Percentiles rank a stretch among this genome's conserved stretches.
These are phyloP conservation scores for Podochytrium sp. DNA, from an alignment of 192 early-diverging fungal genomes.

Conservation along the genomic window DNA sequence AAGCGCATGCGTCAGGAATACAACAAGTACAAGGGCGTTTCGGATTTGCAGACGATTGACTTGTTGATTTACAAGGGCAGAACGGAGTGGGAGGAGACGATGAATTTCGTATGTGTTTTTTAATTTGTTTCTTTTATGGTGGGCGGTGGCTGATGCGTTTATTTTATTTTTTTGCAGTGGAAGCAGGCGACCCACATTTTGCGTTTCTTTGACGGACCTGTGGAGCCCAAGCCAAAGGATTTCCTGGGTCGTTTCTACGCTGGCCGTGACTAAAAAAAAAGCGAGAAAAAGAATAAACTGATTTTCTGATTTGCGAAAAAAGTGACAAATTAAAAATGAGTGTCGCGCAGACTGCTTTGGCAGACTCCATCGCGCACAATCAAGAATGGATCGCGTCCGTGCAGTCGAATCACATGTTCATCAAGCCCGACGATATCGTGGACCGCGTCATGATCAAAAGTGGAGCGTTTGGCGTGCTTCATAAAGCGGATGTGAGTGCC, in stretches of 20 bases:
- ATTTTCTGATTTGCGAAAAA: neutral
- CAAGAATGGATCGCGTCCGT: neutral
- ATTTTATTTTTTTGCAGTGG: conserved; percentile 21
- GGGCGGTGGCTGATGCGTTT: neutral
- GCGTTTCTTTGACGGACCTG: conserved; percentile 77
- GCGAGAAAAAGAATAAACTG: neutral
- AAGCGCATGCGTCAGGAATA: conserved; percentile 87
- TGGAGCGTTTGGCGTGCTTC: conserved; percentile 22
- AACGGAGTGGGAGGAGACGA: conserved; percentile 85
- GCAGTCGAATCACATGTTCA: conserved; percentile 21
- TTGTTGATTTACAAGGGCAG: conserved; percentile 84
- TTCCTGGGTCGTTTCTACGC: conserved; percentile 37
- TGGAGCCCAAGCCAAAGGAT: conserved; percentile 55
- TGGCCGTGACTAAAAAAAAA: conserved; percentile 15
- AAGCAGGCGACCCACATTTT: conserved; percentile 79
- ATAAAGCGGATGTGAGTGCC: conserved; percentile 27
- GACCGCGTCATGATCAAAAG: conserved; percentile 14
- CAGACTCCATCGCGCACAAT: neutral
- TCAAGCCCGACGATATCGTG: neutral
- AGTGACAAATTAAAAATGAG: neutral
- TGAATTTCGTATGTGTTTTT: conserved; percentile 75
- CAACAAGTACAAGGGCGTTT: conserved; percentile 81
- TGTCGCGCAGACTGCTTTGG: neutral
- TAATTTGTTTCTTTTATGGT: neutral
- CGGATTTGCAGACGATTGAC: conserved; percentile 78